Base-by-base conservation (phyloP, 2,329 filamentous ascomycete genomes). In the Stagonosporopsis cucurbitacearum region DNA sequence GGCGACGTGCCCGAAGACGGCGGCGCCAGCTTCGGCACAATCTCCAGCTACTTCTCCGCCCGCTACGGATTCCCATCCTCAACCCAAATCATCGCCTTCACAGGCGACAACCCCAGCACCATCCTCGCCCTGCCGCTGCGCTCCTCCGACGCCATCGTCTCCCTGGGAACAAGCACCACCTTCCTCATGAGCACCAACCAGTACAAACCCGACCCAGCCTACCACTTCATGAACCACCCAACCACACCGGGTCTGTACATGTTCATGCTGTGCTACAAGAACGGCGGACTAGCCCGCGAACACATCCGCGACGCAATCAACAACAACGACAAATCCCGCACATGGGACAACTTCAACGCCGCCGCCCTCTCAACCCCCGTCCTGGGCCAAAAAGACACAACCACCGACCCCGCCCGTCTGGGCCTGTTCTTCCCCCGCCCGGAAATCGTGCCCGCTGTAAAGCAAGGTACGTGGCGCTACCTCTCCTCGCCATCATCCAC, bases 211-310 rank as follows among this genome's bases (percentile, higher is more conserved):
- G 89, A 97, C 71, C 90, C 92, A 3, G 86, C 90, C 6, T 96
- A 96, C 71, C 95, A 99, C 80, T 96, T 98, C 82, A 96, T 98
- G 85, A 96, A 97, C 80, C 93, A 98, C 77, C 95, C 95, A 1
- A 95, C 92, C 40, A 96, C 92, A 0, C 80, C 88, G 0, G 92
- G 90, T 1, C 85, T 97, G 57, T 97, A 96, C 84, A 98, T 99
- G 95, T 98, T 99, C 78, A 99, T 99, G 95, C 86, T 99, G 32
- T 99, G 95, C 83, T 99, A 98, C 82, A 98, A 98, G 79, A 99
- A 99, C 78, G 95, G 95, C 65, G 92, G 92, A 2, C 86, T 98
- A 1, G 94, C 95, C 2, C 89, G 95, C 40, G 95, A 99, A 74
- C 88, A 90, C 68, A 86, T 98, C 59, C 89, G 95, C 50, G 92